Conservation (phyloP, 208 protist species). For the Wallacemonas sp. region DNA sequence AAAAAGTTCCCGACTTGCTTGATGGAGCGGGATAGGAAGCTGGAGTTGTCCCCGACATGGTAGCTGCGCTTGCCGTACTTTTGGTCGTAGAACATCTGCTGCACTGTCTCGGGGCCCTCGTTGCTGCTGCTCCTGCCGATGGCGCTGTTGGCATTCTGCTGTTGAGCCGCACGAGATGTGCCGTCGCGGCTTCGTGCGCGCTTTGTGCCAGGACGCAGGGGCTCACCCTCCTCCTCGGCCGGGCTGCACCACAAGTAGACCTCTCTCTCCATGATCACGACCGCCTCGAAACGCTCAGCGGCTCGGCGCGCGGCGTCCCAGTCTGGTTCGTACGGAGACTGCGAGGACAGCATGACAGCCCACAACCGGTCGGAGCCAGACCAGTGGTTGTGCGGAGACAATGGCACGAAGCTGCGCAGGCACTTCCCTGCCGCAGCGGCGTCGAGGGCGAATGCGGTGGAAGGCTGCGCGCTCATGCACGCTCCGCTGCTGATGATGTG, state of each 20-base stretch:
- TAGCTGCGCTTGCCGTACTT: constrained; percentile 21
- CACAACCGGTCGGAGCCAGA: constrained; percentile 25
- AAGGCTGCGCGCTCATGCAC: background rate
- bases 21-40: background rate
- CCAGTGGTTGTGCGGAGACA: background rate
- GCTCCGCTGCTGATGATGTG: constrained; percentile 9
- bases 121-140: no score
- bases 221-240: background rate
- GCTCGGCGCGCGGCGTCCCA: constrained; percentile 37
- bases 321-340: constrained; percentile 42
- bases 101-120: constrained; percentile 6
- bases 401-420: constrained; percentile 11
- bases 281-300: constrained; percentile 32
- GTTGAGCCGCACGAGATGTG: no score
- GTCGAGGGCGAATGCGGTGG: constrained; percentile 11
- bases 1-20: background rate
- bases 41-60: background rate
- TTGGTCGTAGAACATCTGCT: constrained; percentile 19
- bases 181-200: background rate
- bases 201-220: background rate
- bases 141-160: no score
- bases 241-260: constrained; percentile 30
- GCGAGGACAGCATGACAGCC: constrained; percentile 30
- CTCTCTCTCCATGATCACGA: constrained; percentile 40
- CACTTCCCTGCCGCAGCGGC: constrained; percentile 9